Base-by-base conservation (phyloP, 2,329 filamentous ascomycete genomes). In the Cladosporium sp. region DNA sequence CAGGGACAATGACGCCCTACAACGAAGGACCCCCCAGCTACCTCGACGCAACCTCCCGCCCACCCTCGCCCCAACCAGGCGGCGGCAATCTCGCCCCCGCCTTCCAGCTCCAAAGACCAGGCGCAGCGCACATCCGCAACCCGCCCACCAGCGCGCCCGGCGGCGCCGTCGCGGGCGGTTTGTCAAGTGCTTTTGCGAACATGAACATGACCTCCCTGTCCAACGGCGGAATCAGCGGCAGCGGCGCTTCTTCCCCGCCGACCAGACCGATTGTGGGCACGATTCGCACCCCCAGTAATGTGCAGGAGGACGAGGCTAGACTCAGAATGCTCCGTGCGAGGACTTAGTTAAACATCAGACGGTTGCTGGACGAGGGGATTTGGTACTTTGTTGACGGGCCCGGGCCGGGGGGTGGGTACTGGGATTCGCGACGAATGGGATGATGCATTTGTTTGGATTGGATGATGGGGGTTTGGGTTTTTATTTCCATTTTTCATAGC, bases 11-110 rank as follows among this genome's bases (percentile, higher is more conserved):
- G 12, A 72, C 70, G 8, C 72, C 71, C 2, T 67, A 68, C 39
- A 65, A 62, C 18, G 70, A 72, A 43, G 67, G 65, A 11, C 68
- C 73, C 1, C 73, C 73, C 2, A 71, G 64, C 44, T 77, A 76
- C 58, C 64, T 73, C 30, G 68, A 72, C 37, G 73, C 73, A 0
- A 76, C 68, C 4, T 70, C 65, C 37, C 64, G 73, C 37, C 72
- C 73, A 0, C 64, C 70, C 6, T 51, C 48, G 12, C 48, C 48
- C 4, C 45, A 48, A 13, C 45, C 45, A 11, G 45, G 45, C 18
- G 37, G 37, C 2, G 17, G 11, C 15, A 12, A 15, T 11, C 8
- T 36, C 6, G 20, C 47, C 4, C 36, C 39, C 19, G 17, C 34
- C 0, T 39, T 50, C 29, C 48, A 37, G 37, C 29, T 61, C 30